Base-by-base conservation (phyloP, 352 stramenopile genomes). In the Thraustochytrium sp. region DNA sequence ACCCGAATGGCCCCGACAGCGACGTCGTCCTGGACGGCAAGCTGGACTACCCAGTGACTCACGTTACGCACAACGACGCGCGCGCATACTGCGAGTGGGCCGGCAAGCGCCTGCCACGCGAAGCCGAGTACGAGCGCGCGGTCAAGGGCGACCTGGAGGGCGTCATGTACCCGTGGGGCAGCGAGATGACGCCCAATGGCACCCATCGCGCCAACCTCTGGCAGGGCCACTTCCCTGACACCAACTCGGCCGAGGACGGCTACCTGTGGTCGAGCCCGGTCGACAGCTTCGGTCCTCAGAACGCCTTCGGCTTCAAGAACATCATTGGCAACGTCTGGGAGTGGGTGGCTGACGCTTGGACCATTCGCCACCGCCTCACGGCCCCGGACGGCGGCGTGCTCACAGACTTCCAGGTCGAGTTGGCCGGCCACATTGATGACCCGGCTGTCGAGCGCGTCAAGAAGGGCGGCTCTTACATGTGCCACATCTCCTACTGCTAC, bases 251-350 rank as follows among this genome's bases (percentile, higher is more conserved):
- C 16, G 63, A 89, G 54, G 90, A 94, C 87, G 90, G 90, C 54
- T 93, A 86, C 85, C 75, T 88, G 64, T 90, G 85, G 49, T 90
- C 89, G 23, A 90, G 85, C 74, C 90, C 90, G 13, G 89, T 93
- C 1, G 90, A 89, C 44, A 85, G 76, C 29, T 92, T 90, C 84
- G 87, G 87, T 68, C 87, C 89, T 0, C 88, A 90, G 64, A 94
- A 94, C 86, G 49, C 38, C 1, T 86, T 90, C 73, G 90, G 90
- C 26, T 85, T 94, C 34, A 91, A 92, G 85, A 89, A 92, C 82
- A 90, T 92, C 82, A 90, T 88, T 48, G 90, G 90, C 26, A 93
- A 93, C 82, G 90, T 92, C 23, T 94, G 90, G 90, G 90, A 93
- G 83, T 94, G 90, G 90, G 86, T 89, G 11, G 48, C 40, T 31